Conservation (phyloP, 2,329 filamentous ascomycete genomes). For the Sclerotinia spermophila region DNA sequence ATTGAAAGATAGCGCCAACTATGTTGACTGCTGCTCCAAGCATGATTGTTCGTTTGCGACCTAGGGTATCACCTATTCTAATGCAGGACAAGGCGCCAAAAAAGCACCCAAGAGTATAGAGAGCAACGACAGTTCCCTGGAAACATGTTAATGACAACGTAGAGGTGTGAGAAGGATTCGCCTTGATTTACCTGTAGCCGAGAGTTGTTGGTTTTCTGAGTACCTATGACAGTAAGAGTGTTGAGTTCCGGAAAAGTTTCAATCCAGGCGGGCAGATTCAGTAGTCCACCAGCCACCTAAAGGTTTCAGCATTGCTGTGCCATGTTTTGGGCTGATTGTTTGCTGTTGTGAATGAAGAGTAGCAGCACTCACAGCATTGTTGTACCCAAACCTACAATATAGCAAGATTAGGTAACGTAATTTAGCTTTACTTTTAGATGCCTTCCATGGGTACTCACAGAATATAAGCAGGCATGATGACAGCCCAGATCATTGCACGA, state of each 20-base stretch:
- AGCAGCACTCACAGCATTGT: slow-evolving; percentile 35
- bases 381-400: slow-evolving; percentile 44
- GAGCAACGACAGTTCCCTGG: slow-evolving; percentile 18
- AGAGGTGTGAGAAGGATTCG: neutral
- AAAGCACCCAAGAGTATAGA: slow-evolving; percentile 46
- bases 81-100: slow-evolving; percentile 41
- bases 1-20: slow-evolving; percentile 48
- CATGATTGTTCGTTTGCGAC: slow-evolving; percentile 54
- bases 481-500: slow-evolving; percentile 46
- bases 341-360: neutral
- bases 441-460: slow-evolving; percentile 44
- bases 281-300: slow-evolving; percentile 46
- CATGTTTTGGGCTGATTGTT: neutral
- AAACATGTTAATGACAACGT: neutral
- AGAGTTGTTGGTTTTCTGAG: slow-evolving; percentile 10
- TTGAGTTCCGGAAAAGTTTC: slow-evolving; percentile 19
- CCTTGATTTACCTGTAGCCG: slow-evolving; percentile 2
- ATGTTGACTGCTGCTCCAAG: slow-evolving; percentile 56
- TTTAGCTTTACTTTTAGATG: neutral
- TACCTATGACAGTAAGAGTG: slow-evolving; percentile 8
- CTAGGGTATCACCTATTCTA: slow-evolving; percentile 49
- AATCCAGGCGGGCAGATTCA: slow-evolving; percentile 35
- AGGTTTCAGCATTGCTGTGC: neutral
- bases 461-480: slow-evolving; percentile 69
- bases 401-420: neutral